phyloP scores from a whole-genome alignment of 2,329 filamentous ascomycete species.

The Claviceps purpurea region DNA sequence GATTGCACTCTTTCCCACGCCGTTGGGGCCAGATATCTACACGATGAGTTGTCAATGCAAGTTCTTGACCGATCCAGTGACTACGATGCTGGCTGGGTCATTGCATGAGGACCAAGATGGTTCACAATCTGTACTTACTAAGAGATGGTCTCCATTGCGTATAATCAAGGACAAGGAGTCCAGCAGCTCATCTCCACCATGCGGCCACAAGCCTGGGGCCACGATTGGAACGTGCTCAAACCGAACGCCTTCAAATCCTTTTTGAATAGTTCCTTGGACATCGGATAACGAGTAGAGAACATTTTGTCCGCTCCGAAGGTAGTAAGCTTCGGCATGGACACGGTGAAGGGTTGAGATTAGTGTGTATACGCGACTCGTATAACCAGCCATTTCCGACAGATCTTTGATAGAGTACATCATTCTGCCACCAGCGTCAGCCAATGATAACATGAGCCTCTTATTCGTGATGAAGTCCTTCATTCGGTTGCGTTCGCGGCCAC shows the following conservation, averaged over 20 bases:
- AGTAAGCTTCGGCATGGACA: conserved; percentile 83
- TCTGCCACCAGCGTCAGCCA: conserved; percentile 87
- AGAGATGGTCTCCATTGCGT: conserved; percentile 77
- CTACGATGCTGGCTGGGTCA: neutral
- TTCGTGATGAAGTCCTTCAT: conserved; percentile 99
- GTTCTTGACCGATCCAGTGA: neutral
- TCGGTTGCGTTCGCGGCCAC: conserved; percentile 61
- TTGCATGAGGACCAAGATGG: neutral
- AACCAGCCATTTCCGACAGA: conserved; percentile 84
- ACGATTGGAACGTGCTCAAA: conserved; percentile 89
- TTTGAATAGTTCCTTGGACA: conserved; percentile 85
- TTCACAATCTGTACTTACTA: conserved; percentile 31
- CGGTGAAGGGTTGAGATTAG: conserved; percentile 89
- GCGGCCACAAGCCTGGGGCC: conserved; percentile 75
- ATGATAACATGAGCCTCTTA: conserved; percentile 92
- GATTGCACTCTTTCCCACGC: conserved; percentile 85
- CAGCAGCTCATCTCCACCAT: conserved; percentile 81
- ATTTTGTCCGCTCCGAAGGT: conserved; percentile 48
- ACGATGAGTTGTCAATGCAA: conserved; percentile 7
- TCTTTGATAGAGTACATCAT: conserved; percentile 99
- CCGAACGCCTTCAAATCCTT: conserved; percentile 86
- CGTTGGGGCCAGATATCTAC: conserved; percentile 82
- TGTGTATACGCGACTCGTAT: conserved; percentile 91
- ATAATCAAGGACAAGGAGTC: conserved; percentile 84
- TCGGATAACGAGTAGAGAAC: conserved; percentile 86